Percentiles rank a stretch among this genome's conserved stretches.
These are phyloP conservation scores for Mercurialis annua DNA, from an alignment of 345 rosid species.

Conservation along the genomic window DNA sequence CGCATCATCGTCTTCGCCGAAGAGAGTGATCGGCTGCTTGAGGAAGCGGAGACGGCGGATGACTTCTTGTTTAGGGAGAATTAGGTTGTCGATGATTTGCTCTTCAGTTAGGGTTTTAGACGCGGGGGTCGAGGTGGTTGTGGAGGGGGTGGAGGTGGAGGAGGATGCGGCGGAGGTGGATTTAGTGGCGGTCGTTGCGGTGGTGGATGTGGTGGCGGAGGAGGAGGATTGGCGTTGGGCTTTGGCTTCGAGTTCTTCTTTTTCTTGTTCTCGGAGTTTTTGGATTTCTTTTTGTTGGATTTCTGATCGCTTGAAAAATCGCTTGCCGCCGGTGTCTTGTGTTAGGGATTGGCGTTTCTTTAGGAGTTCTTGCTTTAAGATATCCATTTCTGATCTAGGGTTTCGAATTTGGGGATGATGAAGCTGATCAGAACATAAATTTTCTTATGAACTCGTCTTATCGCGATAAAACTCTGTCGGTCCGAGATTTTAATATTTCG, in stretches of 20 bases:
- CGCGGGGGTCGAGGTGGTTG: constrained; percentile 36
- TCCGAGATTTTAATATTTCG: too few species aligned
- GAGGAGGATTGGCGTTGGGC: constrained; percentile 44
- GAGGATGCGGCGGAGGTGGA: constrained; percentile 28
- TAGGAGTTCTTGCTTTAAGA: constrained; percentile 64
- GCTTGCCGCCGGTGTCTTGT: constrained; percentile 75
- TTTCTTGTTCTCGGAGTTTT: constrained; percentile 87
- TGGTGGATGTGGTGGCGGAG: constrained; percentile 29
- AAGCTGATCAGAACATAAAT: background rate
- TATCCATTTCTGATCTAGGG: constrained; percentile 49
- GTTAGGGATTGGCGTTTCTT: constrained; percentile 69
- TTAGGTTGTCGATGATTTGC: constrained; percentile 72
- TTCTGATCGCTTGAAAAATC: constrained; percentile 81
- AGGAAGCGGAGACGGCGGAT: constrained; percentile 86
- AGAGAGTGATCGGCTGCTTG: constrained; percentile 88
- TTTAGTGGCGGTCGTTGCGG: constrained; percentile 30
- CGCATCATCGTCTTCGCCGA: constrained; percentile 85
- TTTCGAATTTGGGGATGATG: background rate
- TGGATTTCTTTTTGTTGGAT: constrained; percentile 83
- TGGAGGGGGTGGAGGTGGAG: constrained; percentile 30
- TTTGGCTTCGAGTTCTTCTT: constrained; percentile 80
- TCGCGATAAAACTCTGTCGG: too few species aligned
- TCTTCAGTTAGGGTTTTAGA: constrained; percentile 77
- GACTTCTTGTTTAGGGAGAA: constrained; percentile 82
- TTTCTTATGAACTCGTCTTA: too few species aligned